phyloP scores from a whole-genome alignment of 148 eudicot genomes.

The Talinum fruticosum region DNA sequence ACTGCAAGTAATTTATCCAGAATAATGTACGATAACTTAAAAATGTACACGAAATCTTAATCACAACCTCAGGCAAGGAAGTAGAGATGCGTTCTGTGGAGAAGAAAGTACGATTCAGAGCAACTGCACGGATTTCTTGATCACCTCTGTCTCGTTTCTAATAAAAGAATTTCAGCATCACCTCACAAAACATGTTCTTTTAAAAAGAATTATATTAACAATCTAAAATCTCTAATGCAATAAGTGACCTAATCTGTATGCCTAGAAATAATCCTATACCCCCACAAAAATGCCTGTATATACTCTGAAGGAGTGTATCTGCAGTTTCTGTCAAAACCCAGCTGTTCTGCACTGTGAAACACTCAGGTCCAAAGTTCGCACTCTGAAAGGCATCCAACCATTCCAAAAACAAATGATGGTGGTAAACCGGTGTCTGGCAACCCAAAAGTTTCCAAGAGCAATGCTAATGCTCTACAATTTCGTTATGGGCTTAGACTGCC shows the following conservation, averaged over 20 bases:
- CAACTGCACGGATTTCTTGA: constrained; percentile 10
- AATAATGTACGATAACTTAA: neutral
- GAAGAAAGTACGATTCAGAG: neutral
- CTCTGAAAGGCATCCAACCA: constrained; percentile 12
- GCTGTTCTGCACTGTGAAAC: constrained; percentile 12
- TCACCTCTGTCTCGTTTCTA: neutral
- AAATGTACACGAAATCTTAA: neutral
- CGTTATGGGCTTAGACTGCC: constrained; percentile 18
- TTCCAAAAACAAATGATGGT: constrained; percentile 1
- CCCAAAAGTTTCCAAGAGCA: neutral
- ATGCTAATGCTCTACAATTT: constrained; percentile 15
- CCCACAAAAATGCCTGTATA: constrained; percentile 17
- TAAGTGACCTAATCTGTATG: constrained; percentile 21
- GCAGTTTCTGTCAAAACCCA: constrained; percentile 16
- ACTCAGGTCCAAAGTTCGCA: constrained; percentile 18
- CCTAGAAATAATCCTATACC: constrained; percentile 30
- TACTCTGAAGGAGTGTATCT: constrained; percentile 14
- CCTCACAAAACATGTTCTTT: neutral
- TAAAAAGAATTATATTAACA: constrained; percentile 24
- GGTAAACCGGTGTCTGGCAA: neutral
- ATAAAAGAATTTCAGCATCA: constrained; percentile 7
- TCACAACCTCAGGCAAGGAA: neutral
- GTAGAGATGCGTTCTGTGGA: neutral
- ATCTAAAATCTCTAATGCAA: constrained; percentile 12
- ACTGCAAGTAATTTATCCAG: neutral